Base-by-base conservation (phyloP, 495 filamentous ascomycete species). In the Podospora fimiseda region DNA sequence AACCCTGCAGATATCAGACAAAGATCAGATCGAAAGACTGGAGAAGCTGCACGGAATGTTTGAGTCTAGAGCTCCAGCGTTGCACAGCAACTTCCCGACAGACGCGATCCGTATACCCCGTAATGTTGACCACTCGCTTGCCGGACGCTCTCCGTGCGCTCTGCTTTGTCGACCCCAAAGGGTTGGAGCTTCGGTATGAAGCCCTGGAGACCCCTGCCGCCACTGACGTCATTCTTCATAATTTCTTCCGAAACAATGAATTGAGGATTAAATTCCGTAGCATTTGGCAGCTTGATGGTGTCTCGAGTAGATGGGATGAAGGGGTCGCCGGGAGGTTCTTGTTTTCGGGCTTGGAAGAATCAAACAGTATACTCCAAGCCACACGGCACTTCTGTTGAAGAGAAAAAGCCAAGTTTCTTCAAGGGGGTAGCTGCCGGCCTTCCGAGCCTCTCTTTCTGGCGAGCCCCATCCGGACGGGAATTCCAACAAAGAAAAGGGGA, bases 181-280 rank as follows among this genome's bases (percentile, higher is more conserved):
- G 33, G 48, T 18, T 15, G 21, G 37, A 42, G 8, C 37, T 22
- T 16, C 19, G n/a, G n/a, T n/a, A n/a, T n/a, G n/a, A n/a, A n/a
- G n/a, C n/a, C n/a, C n/a, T n/a, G 18, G 38, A 43, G 21, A 59
- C 43, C 55, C 54, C 51, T 60, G 55, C 47, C 51, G 58, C 55
- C 51, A 40, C 51, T 41, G 55, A 61, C 59, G 59, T 61, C 59
- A 58, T 50, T 13, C 16, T 38, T 9, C 27, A 9, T 19, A n/a
- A 15, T 6, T 42, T 42, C 6, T 43, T 14, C 41, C 2, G 41
- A 43, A 21, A 43, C 41, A 3, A 18, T 5, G 41, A 43, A 42
- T 5, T n/a, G 14, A n/a, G n/a, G n/a, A n/a, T n/a, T n/a, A n/a
- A n/a, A n/a, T n/a, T n/a, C n/a, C n/a, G n/a, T n/a, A n/a, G n/a